Conservation (phyloP, 164 flowering plant species). For the Cinnamomum chago region DNA sequence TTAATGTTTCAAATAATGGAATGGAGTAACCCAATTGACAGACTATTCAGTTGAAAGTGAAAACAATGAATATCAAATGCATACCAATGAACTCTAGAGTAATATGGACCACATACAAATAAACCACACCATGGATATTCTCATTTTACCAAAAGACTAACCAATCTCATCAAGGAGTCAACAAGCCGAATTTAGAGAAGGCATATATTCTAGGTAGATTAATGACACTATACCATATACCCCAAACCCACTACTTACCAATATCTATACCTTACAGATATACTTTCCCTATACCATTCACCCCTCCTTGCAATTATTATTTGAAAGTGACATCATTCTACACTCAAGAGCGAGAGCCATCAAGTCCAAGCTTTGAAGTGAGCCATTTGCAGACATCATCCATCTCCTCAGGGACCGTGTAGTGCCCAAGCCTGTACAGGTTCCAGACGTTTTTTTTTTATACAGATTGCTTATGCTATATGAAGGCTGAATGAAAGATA, state of each 20-base stretch:
- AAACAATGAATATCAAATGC: slow-evolving; percentile 3
- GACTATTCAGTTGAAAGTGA: neutral
- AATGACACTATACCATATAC: slow-evolving; percentile 27
- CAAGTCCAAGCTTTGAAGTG: slow-evolving; percentile 60
- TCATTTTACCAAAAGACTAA: neutral
- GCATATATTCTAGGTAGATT: slow-evolving; percentile 13
- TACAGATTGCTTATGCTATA: neutral
- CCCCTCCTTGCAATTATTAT: slow-evolving; percentile 8
- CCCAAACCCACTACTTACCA: slow-evolving; percentile 26
- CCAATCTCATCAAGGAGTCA: neutral
- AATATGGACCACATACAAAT: neutral
- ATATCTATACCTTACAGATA: slow-evolving; percentile 16
- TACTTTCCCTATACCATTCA: slow-evolving; percentile 1
- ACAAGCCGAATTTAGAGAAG: slow-evolving; percentile 4
- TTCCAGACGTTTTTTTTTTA: neutral
- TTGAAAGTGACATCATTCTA: slow-evolving; percentile 2
- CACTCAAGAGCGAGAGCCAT: slow-evolving; percentile 35
- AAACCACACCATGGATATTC: slow-evolving; percentile 3
- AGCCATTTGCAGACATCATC: slow-evolving; percentile 88
- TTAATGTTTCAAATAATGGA: neutral
- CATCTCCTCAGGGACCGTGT: slow-evolving; percentile 88
- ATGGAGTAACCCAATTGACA: neutral
- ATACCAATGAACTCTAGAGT: neutral
- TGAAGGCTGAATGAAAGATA: neutral
- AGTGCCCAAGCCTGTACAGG: slow-evolving; percentile 88